Evolutionary conservation across 2,329 filamentous ascomycete genomes (phyloP).

Genomic region (Aspergillaceae sp.): DNA sequence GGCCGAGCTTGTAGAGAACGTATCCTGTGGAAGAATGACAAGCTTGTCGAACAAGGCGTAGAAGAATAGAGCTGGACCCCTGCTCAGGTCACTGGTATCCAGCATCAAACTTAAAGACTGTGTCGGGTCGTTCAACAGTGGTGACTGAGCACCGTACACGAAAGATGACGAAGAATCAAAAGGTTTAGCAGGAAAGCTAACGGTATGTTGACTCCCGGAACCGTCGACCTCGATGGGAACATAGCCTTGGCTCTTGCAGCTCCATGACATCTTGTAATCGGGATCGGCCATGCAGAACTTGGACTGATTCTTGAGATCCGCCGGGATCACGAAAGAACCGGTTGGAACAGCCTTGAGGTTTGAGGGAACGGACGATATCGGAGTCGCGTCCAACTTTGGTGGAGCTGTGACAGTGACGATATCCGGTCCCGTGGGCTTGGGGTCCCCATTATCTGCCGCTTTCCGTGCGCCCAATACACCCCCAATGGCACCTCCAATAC

Average conservation of each 20-base stretch:
- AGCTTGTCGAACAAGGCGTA: conserved; percentile 55
- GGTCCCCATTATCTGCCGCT: conserved; percentile 20
- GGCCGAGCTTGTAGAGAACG: conserved; percentile 20
- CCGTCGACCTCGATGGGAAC: conserved; percentile 27
- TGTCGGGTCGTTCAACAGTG: conserved; percentile 35
- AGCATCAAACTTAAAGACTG: conserved; percentile 47
- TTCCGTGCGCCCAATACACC: conserved; percentile 42
- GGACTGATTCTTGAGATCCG: conserved; percentile 40
- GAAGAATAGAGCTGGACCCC: conserved; percentile 58
- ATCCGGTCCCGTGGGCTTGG: conserved; percentile 15
- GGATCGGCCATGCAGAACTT: conserved; percentile 42
- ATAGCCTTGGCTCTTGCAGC: conserved; percentile 33
- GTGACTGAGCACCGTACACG: conserved; percentile 56
- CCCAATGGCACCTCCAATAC: conserved; percentile 47
- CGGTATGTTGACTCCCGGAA: conserved; percentile 17
- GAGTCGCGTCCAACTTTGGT: conserved; percentile 43
- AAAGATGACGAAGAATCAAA: conserved; percentile 31
- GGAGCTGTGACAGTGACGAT: conserved; percentile 43
- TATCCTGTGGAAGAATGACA: conserved; percentile 43
- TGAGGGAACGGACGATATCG: conserved; percentile 39
- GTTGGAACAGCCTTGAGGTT: conserved; percentile 41
- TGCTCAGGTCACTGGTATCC: conserved; percentile 48
- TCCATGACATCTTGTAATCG: conserved; percentile 43
- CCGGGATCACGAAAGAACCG: conserved; percentile 42
- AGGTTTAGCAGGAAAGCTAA: conserved; percentile 33